Percentiles rank a stretch among this genome's conserved stretches.
These are phyloP conservation scores for Aurantiochytrium sp. DNA, from an alignment of 108 stramenopile species.

Conservation along the genomic window DNA sequence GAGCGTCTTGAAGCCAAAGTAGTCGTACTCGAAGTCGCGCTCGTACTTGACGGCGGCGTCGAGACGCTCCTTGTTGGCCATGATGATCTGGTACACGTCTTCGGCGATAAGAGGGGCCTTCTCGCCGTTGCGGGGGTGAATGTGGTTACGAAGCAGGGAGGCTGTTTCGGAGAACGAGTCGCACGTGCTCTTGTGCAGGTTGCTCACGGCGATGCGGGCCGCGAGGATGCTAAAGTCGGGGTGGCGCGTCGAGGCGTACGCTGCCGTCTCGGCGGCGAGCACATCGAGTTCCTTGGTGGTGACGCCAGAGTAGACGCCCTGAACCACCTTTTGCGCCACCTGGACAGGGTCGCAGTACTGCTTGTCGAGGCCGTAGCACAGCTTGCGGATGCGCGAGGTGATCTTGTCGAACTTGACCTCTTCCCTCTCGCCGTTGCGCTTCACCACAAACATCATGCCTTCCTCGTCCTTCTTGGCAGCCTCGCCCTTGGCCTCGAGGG, in stretches of 20 bases:
- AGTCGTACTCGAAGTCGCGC: slow-evolving; percentile 92
- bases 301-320: slow-evolving; percentile 96
- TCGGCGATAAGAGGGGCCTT: slow-evolving; percentile 75
- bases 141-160: slow-evolving; percentile 54
- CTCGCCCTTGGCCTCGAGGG: neutral
- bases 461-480: neutral
- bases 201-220: slow-evolving; percentile 91
- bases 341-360: slow-evolving; percentile 65
- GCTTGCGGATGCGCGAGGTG: slow-evolving; percentile 83
- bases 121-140: slow-evolving; percentile 63
- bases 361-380: slow-evolving; percentile 85
- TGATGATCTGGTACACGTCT: slow-evolving; percentile 67
- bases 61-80: slow-evolving; percentile 69
- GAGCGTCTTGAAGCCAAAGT: slow-evolving; percentile 99
- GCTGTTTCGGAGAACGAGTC: slow-evolving; percentile 76
- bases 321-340: slow-evolving; percentile 95
- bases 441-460: slow-evolving; percentile 75
- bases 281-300: slow-evolving; percentile 93
- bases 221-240: slow-evolving; percentile 95
- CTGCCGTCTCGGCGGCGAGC: slow-evolving; percentile 97
- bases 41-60: slow-evolving; percentile 77
- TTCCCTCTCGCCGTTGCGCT: slow-evolving; percentile 83
- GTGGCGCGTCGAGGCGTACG: slow-evolving; percentile 94
- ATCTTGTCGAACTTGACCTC: slow-evolving; percentile 97
- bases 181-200: slow-evolving; percentile 91